Percentiles rank a stretch among this genome's conserved stretches.
phyloP scores from a whole-genome alignment of 164 flowering plant genomes.

The Vitis cinerea region DNA sequence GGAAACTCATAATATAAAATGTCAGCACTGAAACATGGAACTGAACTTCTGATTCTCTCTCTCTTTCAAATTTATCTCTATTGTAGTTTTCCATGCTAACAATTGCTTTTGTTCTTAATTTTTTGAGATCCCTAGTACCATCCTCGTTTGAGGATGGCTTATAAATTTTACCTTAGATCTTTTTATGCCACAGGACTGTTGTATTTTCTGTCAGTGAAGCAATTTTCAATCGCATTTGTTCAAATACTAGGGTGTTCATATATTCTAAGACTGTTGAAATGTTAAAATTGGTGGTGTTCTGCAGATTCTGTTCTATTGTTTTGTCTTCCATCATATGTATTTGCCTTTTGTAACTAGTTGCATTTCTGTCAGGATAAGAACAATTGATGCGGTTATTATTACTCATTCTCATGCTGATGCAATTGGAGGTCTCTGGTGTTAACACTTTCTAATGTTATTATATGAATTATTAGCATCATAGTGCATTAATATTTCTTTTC shows the following conservation, averaged over 20 bases:
- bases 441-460: conserved; percentile 25
- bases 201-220: no score
- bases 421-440: conserved; percentile 81
- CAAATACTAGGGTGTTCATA: background rate
- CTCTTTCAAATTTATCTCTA: background rate
- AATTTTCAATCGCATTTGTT: background rate
- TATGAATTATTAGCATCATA: conserved; percentile 2
- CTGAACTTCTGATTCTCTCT: no score
- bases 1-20: no score
- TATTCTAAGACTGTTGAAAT: background rate
- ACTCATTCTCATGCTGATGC: conserved; percentile 99
- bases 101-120: background rate
- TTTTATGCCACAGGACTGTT: background rate
- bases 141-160: background rate
- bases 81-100: background rate
- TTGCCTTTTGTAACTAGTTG: conserved; percentile 39
- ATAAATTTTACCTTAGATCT: background rate
- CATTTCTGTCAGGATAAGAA: conserved; percentile 89
- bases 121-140: no score
- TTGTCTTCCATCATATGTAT: conserved; percentile 6
- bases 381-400: conserved; percentile 91
- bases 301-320: conserved; percentile 8
- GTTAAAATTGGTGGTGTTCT: background rate
- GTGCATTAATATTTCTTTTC: conserved; percentile 5
- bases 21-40: no score